Evolutionary conservation across 1,139 yeast species (phyloP).

Genomic region (Arxiozyma slooffiae): DNA sequence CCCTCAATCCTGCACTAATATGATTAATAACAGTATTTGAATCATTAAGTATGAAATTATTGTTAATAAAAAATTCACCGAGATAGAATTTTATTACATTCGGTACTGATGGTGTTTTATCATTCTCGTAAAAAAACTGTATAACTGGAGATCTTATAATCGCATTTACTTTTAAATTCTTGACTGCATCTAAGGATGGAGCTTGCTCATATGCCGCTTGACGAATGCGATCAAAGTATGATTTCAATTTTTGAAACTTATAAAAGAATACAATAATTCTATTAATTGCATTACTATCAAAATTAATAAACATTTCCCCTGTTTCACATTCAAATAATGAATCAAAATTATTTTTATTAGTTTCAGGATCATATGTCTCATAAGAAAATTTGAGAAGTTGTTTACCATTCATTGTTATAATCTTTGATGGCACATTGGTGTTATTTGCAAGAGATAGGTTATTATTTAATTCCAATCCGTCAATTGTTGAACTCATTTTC

Average conservation of each 20-base stretch:
- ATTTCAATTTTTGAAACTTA: constrained; percentile 78
- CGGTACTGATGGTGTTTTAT: constrained; percentile 35
- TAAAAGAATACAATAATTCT: constrained; percentile 57
- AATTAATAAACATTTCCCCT: constrained; percentile 65
- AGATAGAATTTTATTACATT: constrained; percentile 63
- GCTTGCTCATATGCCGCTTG: constrained; percentile 65
- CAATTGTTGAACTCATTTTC: constrained; percentile 66
- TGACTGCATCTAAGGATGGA: constrained; percentile 31
- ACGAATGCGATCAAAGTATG: constrained; percentile 76
- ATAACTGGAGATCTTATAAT: constrained; percentile 72
- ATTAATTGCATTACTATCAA: constrained; percentile 71
- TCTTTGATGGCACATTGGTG: constrained; percentile 41
- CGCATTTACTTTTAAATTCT: constrained; percentile 62
- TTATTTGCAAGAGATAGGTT: constrained; percentile 43
- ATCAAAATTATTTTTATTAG: constrained; percentile 40
- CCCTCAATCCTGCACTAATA: constrained; percentile 59
- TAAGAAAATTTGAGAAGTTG: constrained; percentile 76
- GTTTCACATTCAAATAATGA: constrained; percentile 58
- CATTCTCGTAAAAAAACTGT: constrained; percentile 57
- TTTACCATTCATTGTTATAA: constrained; percentile 72
- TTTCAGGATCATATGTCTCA: constrained; percentile 63
- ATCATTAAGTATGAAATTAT: constrained; percentile 39
- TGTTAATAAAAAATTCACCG: constrained; percentile 74
- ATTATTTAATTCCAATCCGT: constrained; percentile 72
- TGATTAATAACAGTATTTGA: constrained; percentile 36